Evolutionary conservation across 495 filamentous ascomycete genomes (phyloP).

Genomic region (Bathelium albidoporum): DNA sequence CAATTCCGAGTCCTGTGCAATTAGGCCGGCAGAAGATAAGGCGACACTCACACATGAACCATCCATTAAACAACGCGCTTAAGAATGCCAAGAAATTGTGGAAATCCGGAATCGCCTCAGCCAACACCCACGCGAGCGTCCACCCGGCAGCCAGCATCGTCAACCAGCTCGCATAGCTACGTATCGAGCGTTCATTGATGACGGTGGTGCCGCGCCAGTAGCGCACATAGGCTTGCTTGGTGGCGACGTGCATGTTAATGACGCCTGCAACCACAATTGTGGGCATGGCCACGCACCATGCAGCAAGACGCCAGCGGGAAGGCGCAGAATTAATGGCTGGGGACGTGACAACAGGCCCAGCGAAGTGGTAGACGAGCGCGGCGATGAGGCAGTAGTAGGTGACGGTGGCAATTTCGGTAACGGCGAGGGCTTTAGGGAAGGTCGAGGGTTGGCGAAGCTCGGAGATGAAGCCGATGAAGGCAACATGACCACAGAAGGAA

Average conservation of each 20-base stretch:
- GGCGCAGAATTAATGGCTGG: conserved; percentile 60
- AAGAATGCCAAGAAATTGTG: conserved; percentile 26
- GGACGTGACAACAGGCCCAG: conserved; percentile 51
- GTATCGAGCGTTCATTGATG: conserved; percentile 16
- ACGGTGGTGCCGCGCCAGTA: conserved; percentile 16
- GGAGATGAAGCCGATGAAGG: conserved; percentile 19
- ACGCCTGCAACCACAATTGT: conserved; percentile 61
- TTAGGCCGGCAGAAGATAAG: neutral
- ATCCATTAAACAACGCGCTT: conserved; percentile 17
- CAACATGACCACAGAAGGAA: conserved; percentile 21
- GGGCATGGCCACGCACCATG: conserved; percentile 70
- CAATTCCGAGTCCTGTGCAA: neutral
- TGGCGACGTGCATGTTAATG: conserved; percentile 59
- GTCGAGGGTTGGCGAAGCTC: conserved; percentile 20
- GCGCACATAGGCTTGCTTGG: conserved; percentile 25
- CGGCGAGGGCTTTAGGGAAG: conserved; percentile 21
- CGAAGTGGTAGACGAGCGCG: conserved; percentile 62
- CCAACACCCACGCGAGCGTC: conserved; percentile 24
- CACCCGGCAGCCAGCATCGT: conserved; percentile 20
- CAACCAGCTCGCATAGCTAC: conserved; percentile 22
- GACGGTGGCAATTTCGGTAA: conserved; percentile 13
- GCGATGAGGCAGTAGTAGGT: conserved; percentile 56
- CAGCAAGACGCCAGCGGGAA: conserved; percentile 52
- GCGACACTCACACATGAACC: conserved; percentile 9
- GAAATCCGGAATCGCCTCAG: conserved; percentile 28